These are phyloP conservation scores for Pythium volutum DNA, from an alignment of 352 stramenopile genomes.

Conservation along the genomic window DNA sequence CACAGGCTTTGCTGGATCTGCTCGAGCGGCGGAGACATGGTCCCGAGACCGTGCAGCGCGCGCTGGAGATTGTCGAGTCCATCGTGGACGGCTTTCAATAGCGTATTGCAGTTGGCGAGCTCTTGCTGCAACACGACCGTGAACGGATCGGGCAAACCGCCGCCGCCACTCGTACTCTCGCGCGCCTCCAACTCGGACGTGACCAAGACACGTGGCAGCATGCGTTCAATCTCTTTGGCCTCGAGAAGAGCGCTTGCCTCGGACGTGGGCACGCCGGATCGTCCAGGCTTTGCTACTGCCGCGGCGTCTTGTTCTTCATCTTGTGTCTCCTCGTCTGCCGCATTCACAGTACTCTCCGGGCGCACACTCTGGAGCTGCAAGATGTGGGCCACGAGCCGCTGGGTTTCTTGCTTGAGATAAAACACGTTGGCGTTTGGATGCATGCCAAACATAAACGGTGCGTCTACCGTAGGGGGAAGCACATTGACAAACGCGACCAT, in stretches of 20 bases:
- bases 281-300: neutral
- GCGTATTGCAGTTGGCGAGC: conserved; percentile 40
- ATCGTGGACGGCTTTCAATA: conserved; percentile 41
- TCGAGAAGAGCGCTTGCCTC: conserved; percentile 16
- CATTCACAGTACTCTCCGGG: neutral
- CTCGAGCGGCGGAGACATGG: conserved; percentile 60
- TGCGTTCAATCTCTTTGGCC: conserved; percentile 23
- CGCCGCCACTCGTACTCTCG: neutral
- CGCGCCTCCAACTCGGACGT: neutral
- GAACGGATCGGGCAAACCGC: conserved; percentile 39
- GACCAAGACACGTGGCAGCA: conserved; percentile 11
- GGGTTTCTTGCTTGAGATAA: conserved; percentile 53
- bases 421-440: conserved; percentile 78
- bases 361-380: conserved; percentile 37
- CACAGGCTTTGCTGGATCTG: conserved; percentile 49
- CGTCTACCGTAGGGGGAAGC: conserved; percentile 40
- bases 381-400: conserved; percentile 38
- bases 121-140: conserved; percentile 68
- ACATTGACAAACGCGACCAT: conserved; percentile 54
- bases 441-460: conserved; percentile 77
- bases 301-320: neutral
- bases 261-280: neutral
- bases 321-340: conserved; percentile 5
- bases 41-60: conserved; percentile 50
- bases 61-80: conserved; percentile 44